Base-by-base conservation (phyloP, 768 basidiomycete species). In the Mycena rebaudengoi region DNA sequence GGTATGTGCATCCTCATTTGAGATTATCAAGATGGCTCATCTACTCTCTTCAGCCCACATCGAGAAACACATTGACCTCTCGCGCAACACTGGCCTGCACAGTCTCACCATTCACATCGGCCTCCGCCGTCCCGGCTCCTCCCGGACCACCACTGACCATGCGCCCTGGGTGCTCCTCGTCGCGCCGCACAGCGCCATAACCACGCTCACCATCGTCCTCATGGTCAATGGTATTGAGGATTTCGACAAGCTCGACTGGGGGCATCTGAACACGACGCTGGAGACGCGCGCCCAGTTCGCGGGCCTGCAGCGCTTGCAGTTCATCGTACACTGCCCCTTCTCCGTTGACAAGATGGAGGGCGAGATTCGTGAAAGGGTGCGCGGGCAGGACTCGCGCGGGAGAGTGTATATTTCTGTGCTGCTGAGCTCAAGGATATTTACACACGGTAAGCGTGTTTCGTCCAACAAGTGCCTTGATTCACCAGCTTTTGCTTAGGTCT, bases 171-270 rank as follows among this genome's bases (percentile, higher is more conserved):
- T 41, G 0, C 23, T 66, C 25, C 65, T 66, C n/a, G 29, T 40
- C 5, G 40, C 48, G 18, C 20, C 14, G 8, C 45, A 7, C n/a
- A 43, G 39, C n/a, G 16, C 33, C 10, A 26, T 62, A 20, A 40
- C 7, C 20, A 50, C 54, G 7, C 60, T 66, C 53, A 62, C 65
- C 11, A 35, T 66, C 39, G 59, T 51, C 28, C 65, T 66, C 32
- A 28, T 25, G 8, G 29, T 66, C 48, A 54, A 66, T 30, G 5
- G 28, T 25, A 23, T 51, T 29, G 46, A 56, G 12, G 23, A 61
- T 18, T 62, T 80, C 62, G 74, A 73, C 7, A 62, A 76, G 7
- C 59, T 80, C 39, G 73, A 73, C 30, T 72, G 73, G 16, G 64
- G 67, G 25, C 72, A 72, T 63, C 74, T 79, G 26, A 69, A 72